These are phyloP conservation scores for Vanrija sp. DNA, from an alignment of 1,284 basidiomycete species.

Conservation along the genomic window DNA sequence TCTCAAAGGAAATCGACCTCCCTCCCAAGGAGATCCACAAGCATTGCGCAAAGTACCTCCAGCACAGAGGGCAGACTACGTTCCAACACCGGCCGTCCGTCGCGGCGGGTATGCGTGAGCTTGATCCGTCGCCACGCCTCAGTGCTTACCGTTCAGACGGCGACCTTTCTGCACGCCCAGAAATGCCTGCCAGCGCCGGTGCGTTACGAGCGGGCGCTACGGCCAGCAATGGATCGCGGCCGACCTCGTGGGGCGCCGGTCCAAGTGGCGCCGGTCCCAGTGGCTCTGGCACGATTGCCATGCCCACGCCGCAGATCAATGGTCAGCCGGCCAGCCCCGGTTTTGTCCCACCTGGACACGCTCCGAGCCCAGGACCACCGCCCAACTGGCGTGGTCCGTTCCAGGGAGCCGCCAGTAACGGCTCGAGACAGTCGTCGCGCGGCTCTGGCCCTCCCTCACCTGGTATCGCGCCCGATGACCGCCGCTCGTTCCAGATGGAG, in stretches of 20 bases:
- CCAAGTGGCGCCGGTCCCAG: neutral
- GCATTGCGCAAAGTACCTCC: conserved; percentile 74
- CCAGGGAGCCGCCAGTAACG: conserved; percentile 35
- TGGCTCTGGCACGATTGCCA: conserved; percentile 4
- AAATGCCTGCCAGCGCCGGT: no score
- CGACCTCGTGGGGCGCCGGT: conserved; percentile 5
- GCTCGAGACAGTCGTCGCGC: conserved; percentile 48
- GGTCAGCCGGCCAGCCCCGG: conserved; percentile 5
- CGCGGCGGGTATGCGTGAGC: neutral
- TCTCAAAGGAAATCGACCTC: conserved; percentile 72
- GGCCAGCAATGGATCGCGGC: conserved; percentile 4
- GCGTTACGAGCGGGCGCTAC: neutral
- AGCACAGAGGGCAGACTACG: conserved; percentile 15
- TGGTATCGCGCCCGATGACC: conserved; percentile 21
- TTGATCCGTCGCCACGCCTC: neutral
- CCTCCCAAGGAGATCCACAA: conserved; percentile 86
- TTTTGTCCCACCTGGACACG: neutral
- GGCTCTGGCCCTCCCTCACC: conserved; percentile 42
- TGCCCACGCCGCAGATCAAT: conserved; percentile 14
- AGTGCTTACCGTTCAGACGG: neutral
- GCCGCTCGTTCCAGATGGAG: conserved; percentile 35
- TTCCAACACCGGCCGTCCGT: neutral
- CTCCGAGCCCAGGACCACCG: conserved; percentile 15
- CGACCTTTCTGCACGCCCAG: neutral
- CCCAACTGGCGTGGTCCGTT: conserved; percentile 33